Conservation (phyloP, 23 red algal genomes). For the Agarophyton chilense region DNA sequence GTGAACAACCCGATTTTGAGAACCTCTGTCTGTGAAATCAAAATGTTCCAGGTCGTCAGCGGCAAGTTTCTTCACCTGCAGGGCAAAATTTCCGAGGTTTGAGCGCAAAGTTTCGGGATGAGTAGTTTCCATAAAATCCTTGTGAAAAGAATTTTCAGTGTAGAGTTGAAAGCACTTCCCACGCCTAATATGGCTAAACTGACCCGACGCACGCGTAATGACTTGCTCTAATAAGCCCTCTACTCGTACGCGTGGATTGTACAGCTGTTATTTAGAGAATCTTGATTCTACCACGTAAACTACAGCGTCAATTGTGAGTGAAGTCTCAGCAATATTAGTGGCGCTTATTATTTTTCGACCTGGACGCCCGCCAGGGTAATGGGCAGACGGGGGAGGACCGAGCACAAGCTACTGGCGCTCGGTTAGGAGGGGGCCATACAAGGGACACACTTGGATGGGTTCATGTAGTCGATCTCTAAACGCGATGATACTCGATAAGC, state of each 20-base stretch:
- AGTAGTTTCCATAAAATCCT: slow-evolving; percentile 69
- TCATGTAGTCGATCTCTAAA: background rate
- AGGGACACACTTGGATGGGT: slow-evolving; percentile 76
- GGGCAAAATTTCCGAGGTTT: slow-evolving; percentile 91
- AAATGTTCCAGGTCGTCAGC: slow-evolving; percentile 93
- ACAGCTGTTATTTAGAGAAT: slow-evolving; percentile 88
- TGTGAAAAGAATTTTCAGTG: slow-evolving; percentile 83
- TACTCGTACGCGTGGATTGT: slow-evolving; percentile 81
- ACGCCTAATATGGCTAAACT: slow-evolving; percentile 79
- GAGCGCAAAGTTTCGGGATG: slow-evolving; percentile 96
- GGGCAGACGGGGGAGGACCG: slow-evolving; percentile 57
- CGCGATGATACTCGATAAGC: slow-evolving; percentile 43
- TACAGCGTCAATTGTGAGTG: slow-evolving; percentile 94
- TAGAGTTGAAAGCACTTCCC: slow-evolving; percentile 94
- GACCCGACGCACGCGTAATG: slow-evolving; percentile 85
- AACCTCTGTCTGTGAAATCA: slow-evolving; percentile 99
- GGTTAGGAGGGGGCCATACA: slow-evolving; percentile 86
- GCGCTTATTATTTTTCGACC: slow-evolving; percentile 92
- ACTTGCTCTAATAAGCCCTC: slow-evolving; percentile 71
- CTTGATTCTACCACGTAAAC: slow-evolving; percentile 94
- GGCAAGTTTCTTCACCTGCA: slow-evolving; percentile 83
- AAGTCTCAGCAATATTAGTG: slow-evolving; percentile 96
- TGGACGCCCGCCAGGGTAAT: slow-evolving; percentile 36
- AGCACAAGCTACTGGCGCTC: slow-evolving; percentile 80
- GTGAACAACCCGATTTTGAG: too few relatives aligned